Base-by-base conservation (phyloP, 768 basidiomycete genomes). In the Auriscalpium vulgare region DNA sequence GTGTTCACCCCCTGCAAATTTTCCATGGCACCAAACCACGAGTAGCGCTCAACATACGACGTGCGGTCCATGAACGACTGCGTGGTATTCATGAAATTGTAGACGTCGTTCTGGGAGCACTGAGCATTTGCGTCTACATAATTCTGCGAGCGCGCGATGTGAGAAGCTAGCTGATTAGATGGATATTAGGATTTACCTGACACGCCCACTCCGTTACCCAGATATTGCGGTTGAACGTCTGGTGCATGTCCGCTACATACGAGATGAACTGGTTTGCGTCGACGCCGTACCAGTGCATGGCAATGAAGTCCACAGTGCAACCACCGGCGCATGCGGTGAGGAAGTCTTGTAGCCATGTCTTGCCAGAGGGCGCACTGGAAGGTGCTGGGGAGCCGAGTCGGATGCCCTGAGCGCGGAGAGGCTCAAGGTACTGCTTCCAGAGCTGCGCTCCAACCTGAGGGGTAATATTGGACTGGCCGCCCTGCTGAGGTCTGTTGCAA, bases 121-220 rank as follows among this genome's bases (percentile, higher is more conserved):
- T 83, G 80, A 8, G 62, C 65, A 23, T 67, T 59, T 2, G 62
- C 51, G 47, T 76, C 62, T 57, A 72, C 78, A 47, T 69, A 65
- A 37, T 78, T 78, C 66, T 80, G 21, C 21, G 19, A 17, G 10
- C 54, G n/a, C 29, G 4, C 51, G n/a, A 10, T 17, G 37, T 51
- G 29, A 29, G 29, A 29, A 29, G 29, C 29, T 29, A 29, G 29
- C 29, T 29, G 29, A 29, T 29, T 4, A 29, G 5, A 5, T 4
- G 29, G 4, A 29, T 0, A 29, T 29, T 29, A 29, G 21, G 47
- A 45, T 59, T 3, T 34, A 69, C 68, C 65, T 71, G 78, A 59
- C 79, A 80, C 0, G 78, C 77, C 78, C 79, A 82, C 62, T 83
- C 83, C 1, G 82, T 84, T 0, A 83, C 75, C 82, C 81, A 83